These are phyloP conservation scores for Entoloma clypeatum DNA, from an alignment of 1,284 basidiomycete species.

Conservation along the genomic window DNA sequence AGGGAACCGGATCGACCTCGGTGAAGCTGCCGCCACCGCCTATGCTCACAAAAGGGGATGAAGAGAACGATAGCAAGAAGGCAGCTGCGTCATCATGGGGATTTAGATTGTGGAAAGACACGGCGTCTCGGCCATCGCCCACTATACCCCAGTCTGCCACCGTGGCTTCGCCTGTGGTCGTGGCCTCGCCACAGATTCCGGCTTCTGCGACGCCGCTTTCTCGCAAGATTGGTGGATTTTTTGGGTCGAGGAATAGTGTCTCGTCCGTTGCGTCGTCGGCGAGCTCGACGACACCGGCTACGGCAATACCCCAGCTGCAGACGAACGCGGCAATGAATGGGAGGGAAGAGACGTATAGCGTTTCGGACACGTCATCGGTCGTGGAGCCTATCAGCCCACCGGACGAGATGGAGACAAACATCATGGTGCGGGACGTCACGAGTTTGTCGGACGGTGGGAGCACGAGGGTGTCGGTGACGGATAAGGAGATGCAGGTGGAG, in stretches of 20 bases:
- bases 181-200: conserved; percentile 21
- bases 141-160: conserved; percentile 12
- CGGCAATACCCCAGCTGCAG: conserved; percentile 30
- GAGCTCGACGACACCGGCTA: conserved; percentile 19
- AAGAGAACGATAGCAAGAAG: conserved; percentile 38
- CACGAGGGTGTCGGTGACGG: conserved; percentile 7
- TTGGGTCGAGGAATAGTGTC: conserved; percentile 51
- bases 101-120: conserved; percentile 62
- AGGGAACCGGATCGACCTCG: conserved; percentile 20
- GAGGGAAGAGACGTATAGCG: conserved; percentile 42
- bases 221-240: conserved; percentile 66
- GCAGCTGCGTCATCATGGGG: conserved; percentile 42
- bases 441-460: conserved; percentile 21
- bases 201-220: conserved; percentile 39
- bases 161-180: conserved; percentile 16
- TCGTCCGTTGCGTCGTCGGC: conserved; percentile 38
- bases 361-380: conserved; percentile 54
- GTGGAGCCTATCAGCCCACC: conserved; percentile 54
- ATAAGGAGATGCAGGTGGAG: conserved; percentile 21
- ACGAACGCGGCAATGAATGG: conserved; percentile 28
- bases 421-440: conserved; percentile 34
- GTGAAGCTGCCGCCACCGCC: conserved; percentile 56
- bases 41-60: conserved; percentile 41
- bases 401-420: conserved; percentile 35
- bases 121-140: conserved; percentile 9